phyloP scores from a whole-genome alignment of 805 yeast genomes.

The Yarrowia sp. region DNA sequence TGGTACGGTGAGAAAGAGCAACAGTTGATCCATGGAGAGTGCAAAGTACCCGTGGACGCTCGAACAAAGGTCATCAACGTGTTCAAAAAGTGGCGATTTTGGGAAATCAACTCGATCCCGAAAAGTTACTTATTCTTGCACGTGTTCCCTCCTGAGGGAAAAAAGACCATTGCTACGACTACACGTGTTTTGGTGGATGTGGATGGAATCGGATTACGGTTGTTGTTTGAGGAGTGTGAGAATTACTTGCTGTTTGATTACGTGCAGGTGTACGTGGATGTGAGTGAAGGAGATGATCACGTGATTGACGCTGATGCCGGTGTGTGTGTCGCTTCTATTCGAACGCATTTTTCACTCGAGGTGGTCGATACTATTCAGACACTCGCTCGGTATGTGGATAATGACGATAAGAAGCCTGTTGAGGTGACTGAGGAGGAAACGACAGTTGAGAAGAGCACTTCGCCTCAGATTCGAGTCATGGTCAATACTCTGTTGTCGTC shows the following conservation, averaged over 20 bases:
- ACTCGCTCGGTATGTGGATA: not conserved
- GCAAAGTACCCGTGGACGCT: slow-evolving; percentile 54
- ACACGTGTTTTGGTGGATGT: slow-evolving; percentile 31
- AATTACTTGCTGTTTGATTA: slow-evolving; percentile 39
- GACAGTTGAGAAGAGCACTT: not conserved
- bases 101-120: slow-evolving; percentile 77
- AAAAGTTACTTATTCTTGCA: slow-evolving; percentile 53
- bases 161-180: slow-evolving; percentile 29
- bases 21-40: slow-evolving; percentile 38
- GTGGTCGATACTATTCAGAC: not conserved
- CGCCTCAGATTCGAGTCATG: not conserved
- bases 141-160: slow-evolving; percentile 42
- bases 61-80: slow-evolving; percentile 53
- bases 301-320: slow-evolving; percentile 11
- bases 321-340: not conserved
- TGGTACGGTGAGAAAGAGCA: slow-evolving; percentile 47
- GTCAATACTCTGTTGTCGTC: slow-evolving; percentile 10
- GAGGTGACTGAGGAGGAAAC: too few relatives aligned
- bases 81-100: slow-evolving; percentile 80
- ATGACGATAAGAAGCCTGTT: too few relatives aligned
- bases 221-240: slow-evolving; percentile 37
- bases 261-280: not conserved
- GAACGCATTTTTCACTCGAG: slow-evolving; percentile 6
- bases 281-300: not conserved
- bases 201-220: slow-evolving; percentile 38